phyloP scores from a whole-genome alignment of 305 asterid genomes.

The Fraxinus xanthoxyloides region DNA sequence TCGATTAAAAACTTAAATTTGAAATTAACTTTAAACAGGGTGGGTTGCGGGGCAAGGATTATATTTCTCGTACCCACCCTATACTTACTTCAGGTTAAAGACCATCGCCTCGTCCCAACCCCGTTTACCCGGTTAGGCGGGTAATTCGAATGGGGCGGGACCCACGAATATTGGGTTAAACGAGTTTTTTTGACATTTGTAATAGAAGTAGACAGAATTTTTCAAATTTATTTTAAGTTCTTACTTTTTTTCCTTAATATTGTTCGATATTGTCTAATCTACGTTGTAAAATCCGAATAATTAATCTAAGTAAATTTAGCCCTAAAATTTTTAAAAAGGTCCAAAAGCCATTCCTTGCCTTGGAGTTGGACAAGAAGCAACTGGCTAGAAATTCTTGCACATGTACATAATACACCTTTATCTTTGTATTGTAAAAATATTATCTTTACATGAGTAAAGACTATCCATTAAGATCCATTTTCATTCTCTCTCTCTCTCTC shows the following conservation, averaged over 20 bases:
- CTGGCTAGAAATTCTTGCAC: background rate
- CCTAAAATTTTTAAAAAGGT: background rate
- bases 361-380: background rate
- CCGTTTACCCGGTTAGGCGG: too few relatives aligned
- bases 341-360: background rate
- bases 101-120: too few relatives aligned
- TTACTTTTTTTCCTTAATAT: too few relatives aligned
- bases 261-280: background rate
- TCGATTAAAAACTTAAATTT: too few relatives aligned
- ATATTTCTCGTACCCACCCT: too few relatives aligned
- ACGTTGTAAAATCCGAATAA: background rate
- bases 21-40: too few relatives aligned
- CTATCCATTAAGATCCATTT: background rate
- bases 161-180: too few relatives aligned
- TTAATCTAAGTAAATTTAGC: background rate
- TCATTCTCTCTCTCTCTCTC: background rate
- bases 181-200: too few relatives aligned
- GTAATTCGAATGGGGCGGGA: too few relatives aligned
- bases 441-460: background rate
- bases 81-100: too few relatives aligned
- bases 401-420: background rate
- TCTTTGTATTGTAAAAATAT: background rate
- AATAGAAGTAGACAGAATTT: background rate
- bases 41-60: too few relatives aligned
- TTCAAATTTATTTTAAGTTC: background rate